phyloP scores from a whole-genome alignment of 306 rosid genomes.

The Benincasa hispida region DNA sequence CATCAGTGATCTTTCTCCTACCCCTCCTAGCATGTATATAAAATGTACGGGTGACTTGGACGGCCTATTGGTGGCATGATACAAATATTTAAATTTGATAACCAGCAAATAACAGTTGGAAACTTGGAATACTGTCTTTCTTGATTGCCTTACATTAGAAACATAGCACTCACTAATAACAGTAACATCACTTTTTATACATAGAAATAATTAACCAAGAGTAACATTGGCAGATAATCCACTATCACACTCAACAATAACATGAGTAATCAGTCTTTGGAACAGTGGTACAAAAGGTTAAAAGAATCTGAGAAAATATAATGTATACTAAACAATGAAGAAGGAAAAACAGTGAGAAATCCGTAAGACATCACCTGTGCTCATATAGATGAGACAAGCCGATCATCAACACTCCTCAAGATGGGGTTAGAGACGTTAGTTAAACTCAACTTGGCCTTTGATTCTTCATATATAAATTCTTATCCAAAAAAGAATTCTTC shows the following conservation, averaged over 20 bases:
- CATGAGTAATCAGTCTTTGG: not conserved
- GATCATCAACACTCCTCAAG: not conserved
- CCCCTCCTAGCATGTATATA: not conserved
- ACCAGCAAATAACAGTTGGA: not conserved
- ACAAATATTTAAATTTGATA: not conserved
- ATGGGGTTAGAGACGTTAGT: too few species aligned
- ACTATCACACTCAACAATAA: not conserved
- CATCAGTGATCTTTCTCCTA: not conserved
- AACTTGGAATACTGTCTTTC: not conserved
- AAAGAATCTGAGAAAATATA: not conserved
- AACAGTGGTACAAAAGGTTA: not conserved
- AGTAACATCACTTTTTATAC: not conserved
- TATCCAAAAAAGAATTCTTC: too few species aligned
- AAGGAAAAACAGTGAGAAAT: not conserved
- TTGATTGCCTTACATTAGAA: not conserved
- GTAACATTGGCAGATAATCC: not conserved
- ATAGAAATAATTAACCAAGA: not conserved
- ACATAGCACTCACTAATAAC: not conserved
- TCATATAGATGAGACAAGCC: too few species aligned
- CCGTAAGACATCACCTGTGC: too few species aligned
- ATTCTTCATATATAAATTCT: too few species aligned
- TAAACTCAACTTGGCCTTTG: too few species aligned
- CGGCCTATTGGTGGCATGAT: not conserved
- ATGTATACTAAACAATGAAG: not conserved
- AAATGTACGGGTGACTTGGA: not conserved